Conservation (phyloP, 768 basidiomycete species). For the Ephemerocybe angulata region DNA sequence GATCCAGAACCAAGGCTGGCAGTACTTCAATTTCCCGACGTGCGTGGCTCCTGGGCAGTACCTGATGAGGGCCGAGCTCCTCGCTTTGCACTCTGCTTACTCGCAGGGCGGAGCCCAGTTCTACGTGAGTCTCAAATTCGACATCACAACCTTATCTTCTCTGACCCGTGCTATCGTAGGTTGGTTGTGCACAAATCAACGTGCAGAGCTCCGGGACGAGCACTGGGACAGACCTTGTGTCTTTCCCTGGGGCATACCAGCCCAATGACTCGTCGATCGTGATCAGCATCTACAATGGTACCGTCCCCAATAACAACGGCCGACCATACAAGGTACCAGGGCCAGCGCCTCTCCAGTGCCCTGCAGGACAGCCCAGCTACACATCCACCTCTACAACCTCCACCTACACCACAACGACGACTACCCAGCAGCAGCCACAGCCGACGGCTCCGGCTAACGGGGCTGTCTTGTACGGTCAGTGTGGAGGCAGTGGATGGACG, state of each 20-base stretch:
- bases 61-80: slow-evolving; percentile 11
- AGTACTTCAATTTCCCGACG: slow-evolving; percentile 13
- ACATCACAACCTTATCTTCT: too few relatives aligned
- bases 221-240: slow-evolving; percentile 8
- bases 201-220: slow-evolving; percentile 8
- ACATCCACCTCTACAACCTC: not conserved
- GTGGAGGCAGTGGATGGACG: slow-evolving; percentile 9
- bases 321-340: slow-evolving; percentile 11
- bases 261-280: slow-evolving; percentile 20
- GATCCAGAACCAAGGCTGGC: slow-evolving; percentile 11
- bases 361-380: slow-evolving; percentile 1
- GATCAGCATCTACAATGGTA: slow-evolving; percentile 11
- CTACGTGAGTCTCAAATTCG: slow-evolving; percentile 2
- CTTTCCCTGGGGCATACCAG: slow-evolving; percentile 13
- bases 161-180: not conserved
- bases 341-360: slow-evolving; percentile 8
- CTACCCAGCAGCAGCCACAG: not conserved
- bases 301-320: slow-evolving; percentile 8
- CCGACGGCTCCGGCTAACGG: not conserved
- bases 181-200: slow-evolving; percentile 14
- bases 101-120: slow-evolving; percentile 8
- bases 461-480: slow-evolving; percentile 9
- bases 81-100: slow-evolving; percentile 12
- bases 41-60: slow-evolving; percentile 14
- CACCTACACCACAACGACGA: not conserved